Evolutionary conservation across 2,329 filamentous ascomycete genomes (phyloP).

Genomic region (Volutella citrinella): DNA sequence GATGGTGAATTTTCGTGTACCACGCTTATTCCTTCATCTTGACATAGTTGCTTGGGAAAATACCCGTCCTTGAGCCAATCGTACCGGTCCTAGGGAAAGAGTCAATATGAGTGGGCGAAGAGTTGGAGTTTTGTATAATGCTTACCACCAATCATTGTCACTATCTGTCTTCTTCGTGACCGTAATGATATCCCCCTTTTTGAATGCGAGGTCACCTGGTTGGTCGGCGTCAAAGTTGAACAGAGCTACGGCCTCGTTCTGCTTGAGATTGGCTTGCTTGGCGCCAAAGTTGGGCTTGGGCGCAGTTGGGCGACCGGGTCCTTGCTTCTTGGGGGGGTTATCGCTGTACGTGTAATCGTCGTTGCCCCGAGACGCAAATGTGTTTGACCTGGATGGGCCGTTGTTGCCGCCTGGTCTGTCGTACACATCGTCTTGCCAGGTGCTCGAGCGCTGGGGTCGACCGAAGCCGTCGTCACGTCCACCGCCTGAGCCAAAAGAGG

Average conservation of each 20-base stretch:
- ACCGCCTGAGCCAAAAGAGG: slow-evolving; percentile 66
- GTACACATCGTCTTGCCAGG: slow-evolving; percentile 75
- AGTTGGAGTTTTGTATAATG: slow-evolving; percentile 17
- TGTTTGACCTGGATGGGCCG: slow-evolving; percentile 48
- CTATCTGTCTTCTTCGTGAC: slow-evolving; percentile 93
- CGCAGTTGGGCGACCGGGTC: slow-evolving; percentile 75
- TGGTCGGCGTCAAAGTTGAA: slow-evolving; percentile 96
- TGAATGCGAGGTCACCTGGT: slow-evolving; percentile 88
- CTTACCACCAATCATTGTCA: slow-evolving; percentile 90
- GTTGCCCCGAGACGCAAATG: slow-evolving; percentile 41
- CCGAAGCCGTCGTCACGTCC: slow-evolving; percentile 45
- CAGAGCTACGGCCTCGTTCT: slow-evolving; percentile 84
- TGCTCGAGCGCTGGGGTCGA: slow-evolving; percentile 59
- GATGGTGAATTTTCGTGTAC: background rate
- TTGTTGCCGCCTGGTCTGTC: slow-evolving; percentile 51
- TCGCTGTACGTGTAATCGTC: slow-evolving; percentile 57
- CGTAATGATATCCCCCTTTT: slow-evolving; percentile 95
- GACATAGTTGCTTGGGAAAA: slow-evolving; percentile 84
- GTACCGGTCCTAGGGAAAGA: slow-evolving; percentile 76
- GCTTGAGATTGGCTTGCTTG: slow-evolving; percentile 53
- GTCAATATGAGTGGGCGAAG: slow-evolving; percentile 1
- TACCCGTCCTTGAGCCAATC: slow-evolving; percentile 79
- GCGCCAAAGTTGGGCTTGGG: slow-evolving; percentile 81
- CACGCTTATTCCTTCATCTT: slow-evolving; percentile 55
- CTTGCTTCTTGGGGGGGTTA: slow-evolving; percentile 42